Evolutionary conservation across 257 asterid species (phyloP).

Genomic region (Penstemon eatonii): DNA sequence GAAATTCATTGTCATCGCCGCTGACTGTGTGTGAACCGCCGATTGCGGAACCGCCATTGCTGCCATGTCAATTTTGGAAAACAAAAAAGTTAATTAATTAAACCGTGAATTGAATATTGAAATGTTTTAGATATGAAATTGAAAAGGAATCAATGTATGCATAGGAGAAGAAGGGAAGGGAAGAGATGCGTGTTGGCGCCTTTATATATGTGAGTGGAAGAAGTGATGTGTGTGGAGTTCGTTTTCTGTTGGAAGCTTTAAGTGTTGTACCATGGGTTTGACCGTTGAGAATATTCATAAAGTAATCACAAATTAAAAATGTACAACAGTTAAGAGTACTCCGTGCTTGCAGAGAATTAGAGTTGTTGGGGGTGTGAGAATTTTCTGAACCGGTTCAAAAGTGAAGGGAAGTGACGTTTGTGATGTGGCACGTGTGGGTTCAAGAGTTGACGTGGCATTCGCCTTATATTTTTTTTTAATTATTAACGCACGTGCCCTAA

Average conservation of each 20-base stretch:
- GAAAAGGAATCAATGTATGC: neutral
- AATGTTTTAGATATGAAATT: neutral
- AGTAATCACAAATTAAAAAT: neutral
- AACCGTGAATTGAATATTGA: neutral
- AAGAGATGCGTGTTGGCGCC: neutral
- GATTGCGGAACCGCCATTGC: conserved; percentile 43
- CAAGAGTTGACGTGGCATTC: conserved; percentile 29
- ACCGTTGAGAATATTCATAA: neutral
- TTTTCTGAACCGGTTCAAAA: conserved; percentile 33
- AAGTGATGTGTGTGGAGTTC: conserved; percentile 5
- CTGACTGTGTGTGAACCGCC: conserved; percentile 34
- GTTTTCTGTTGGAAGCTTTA: conserved; percentile 1
- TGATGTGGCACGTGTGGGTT: conserved; percentile 27
- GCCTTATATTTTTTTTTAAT: neutral
- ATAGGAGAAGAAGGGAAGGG: neutral
- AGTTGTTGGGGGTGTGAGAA: conserved; percentile 5
- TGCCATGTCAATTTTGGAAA: conserved; percentile 36
- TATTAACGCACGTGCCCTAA: neutral
- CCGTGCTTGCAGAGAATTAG: neutral
- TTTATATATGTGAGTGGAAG: conserved; percentile 15
- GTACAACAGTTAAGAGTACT: neutral
- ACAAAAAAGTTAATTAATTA: neutral
- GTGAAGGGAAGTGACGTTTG: conserved; percentile 23
- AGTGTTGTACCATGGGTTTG: conserved; percentile 19
- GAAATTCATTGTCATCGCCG: conserved; percentile 25